Evolutionary conservation across 2,329 filamentous ascomycete species (phyloP).

Genomic region (Stagonosporopsis chrysanthemi): DNA sequence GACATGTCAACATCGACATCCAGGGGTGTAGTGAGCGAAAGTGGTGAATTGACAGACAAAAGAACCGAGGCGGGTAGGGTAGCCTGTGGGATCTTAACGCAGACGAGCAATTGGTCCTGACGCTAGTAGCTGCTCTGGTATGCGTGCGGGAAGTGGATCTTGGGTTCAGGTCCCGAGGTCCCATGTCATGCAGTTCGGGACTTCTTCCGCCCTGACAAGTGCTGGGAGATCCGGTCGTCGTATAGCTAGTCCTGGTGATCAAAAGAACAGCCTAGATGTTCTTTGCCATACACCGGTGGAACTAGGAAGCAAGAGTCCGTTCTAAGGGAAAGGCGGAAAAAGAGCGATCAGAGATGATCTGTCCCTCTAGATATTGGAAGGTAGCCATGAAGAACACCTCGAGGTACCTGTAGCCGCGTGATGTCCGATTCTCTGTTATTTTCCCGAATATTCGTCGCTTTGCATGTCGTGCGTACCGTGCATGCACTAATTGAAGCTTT

Average conservation of each 20-base stretch:
- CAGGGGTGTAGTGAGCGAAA: neutral
- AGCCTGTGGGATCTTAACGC: slow-evolving; percentile 10
- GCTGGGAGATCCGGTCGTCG: neutral
- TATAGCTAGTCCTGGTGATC: neutral
- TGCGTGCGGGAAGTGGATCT: slow-evolving; percentile 15
- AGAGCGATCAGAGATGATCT: neutral
- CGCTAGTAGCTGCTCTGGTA: slow-evolving; percentile 5
- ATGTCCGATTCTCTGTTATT: neutral
- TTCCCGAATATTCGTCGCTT: neutral
- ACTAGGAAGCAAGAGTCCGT: neutral
- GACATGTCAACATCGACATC: slow-evolving; percentile 7
- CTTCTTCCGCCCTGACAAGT: neutral
- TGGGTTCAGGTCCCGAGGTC: slow-evolving; percentile 2
- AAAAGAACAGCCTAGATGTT: neutral
- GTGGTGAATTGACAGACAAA: neutral
- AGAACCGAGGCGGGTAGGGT: neutral
- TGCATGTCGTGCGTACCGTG: neutral
- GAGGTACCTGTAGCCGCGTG: slow-evolving; percentile 2
- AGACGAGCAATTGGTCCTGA: slow-evolving; percentile 4
- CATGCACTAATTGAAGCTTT: slow-evolving; percentile 6
- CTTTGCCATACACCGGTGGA: neutral
- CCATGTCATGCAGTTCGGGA: slow-evolving; percentile 4
- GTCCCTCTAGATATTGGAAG: neutral
- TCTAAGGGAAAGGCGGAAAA: neutral
- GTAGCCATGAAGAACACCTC: neutral